Percentiles rank a stretch among this genome's conserved stretches.
phyloP scores from a whole-genome alignment of 768 basidiomycete genomes.

The Tylopilus sp. region DNA sequence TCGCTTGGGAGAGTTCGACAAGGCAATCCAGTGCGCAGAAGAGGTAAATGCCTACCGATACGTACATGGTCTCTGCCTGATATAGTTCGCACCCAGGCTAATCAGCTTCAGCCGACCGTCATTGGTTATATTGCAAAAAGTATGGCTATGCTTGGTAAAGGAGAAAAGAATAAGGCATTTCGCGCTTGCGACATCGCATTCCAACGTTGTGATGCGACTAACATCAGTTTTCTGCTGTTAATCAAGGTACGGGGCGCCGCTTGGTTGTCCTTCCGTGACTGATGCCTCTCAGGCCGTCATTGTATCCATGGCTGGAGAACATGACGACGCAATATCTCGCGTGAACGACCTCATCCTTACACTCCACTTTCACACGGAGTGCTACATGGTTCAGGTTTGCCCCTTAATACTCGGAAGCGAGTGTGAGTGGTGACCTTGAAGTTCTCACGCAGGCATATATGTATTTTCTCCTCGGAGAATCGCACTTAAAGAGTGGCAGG shows the following conservation, averaged over 20 bases:
- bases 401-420: too few relatives aligned
- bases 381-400: neutral
- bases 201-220: neutral
- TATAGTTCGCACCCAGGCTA: neutral
- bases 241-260: neutral
- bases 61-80: neutral
- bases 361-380: neutral
- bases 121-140: neutral
- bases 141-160: neutral
- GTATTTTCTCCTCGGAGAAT: conserved; percentile 1
- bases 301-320: neutral
- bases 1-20: neutral
- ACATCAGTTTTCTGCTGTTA: neutral
- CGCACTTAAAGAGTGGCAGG: neutral
- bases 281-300: neutral
- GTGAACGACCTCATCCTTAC: neutral
- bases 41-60: neutral
- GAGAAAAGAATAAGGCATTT: neutral
- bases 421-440: too few relatives aligned
- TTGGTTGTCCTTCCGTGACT: too few relatives aligned
- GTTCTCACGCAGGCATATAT: neutral
- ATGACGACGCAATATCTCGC: neutral
- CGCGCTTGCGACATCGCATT: conserved; percentile 2
- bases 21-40: neutral
- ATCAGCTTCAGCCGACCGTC: neutral